Evolutionary conservation across 257 asterid species (phyloP), one percentile per base, ranked within the genome.

Genomic region (Primulina eburnea): DNA sequence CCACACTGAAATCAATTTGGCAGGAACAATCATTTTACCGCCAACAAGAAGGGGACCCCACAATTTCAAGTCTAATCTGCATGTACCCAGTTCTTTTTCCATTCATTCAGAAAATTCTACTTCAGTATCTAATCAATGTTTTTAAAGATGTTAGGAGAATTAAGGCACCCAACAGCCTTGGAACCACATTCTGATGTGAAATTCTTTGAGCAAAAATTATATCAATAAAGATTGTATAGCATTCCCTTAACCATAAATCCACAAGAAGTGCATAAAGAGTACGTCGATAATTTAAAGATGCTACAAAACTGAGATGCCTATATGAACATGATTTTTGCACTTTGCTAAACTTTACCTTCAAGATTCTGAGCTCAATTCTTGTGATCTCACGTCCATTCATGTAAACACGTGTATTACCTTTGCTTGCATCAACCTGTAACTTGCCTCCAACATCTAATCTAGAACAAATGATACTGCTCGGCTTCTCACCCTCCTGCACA

Each of bases 341-440:
- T 40, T 40, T 32, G 9, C 5, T 33, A 34, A 26, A 47, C 17
- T 60, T 56, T 76, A 89, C 96, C 96, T 86, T 87, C 84, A 89
- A 69, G 50, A 87, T 71, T 68, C 85, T 75, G 72, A 89, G 91
- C 83, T 89, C 96, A 38, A 78, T 65, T 76, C 80, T 87, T 29
- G 95, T 83, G 64, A 87, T 85, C 82, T 85, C 95, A 7, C 96
- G 86, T 60, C 96, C 90, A 67, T 89, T 89, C 69, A 89, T 77
- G 81, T 72, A 84, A 32, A 89, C 92, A 71, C 76, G 71, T 12
- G 96, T 81, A 38, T 81, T 78, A 40, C 96, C 95, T 20, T 78
- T 76, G 67, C 96, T 89, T 1, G 95, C 96, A 75, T 59, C 83
- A 26, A 47, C 64, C 79, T 65, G 84, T 82, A 89, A 78, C 86